Conservation (phyloP, 2,329 filamentous ascomycete species). For the Epichloe sibirici region DNA sequence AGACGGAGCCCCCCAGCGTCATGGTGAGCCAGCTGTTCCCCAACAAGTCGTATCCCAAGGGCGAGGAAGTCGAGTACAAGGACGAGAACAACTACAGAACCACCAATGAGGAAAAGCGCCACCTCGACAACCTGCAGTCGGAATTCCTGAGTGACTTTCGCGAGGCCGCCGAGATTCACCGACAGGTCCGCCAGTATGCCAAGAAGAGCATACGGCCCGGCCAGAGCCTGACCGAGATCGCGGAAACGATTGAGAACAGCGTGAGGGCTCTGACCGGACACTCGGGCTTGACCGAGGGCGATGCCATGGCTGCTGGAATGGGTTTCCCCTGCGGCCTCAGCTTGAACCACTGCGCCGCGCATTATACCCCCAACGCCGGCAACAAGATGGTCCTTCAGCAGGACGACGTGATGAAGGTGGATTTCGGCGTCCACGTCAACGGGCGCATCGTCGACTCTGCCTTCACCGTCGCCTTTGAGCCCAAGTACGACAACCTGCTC, state of each 20-base stretch:
- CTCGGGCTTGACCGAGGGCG: conserved; percentile 63
- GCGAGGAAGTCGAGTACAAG: conserved; percentile 65
- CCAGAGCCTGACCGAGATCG: conserved; percentile 68
- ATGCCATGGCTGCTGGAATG: conserved; percentile 67
- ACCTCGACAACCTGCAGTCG: conserved; percentile 69
- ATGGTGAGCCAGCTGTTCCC: conserved; percentile 61
- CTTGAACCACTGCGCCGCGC: conserved; percentile 74
- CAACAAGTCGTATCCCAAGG: conserved; percentile 58
- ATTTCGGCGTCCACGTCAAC: conserved; percentile 72
- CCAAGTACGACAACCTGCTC: conserved; percentile 62
- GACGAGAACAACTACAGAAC: conserved; percentile 68
- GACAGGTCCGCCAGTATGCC: conserved; percentile 75
- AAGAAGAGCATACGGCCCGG: conserved; percentile 72
- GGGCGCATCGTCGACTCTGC: conserved; percentile 72
- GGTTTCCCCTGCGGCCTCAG: conserved; percentile 78
- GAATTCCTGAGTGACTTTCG: conserved; percentile 74
- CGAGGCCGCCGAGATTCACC: conserved; percentile 77
- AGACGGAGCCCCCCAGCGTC: conserved; percentile 63
- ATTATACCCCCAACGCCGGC: conserved; percentile 78
- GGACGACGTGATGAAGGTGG: conserved; percentile 71
- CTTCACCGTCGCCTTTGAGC: conserved; percentile 68
- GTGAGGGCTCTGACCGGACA: conserved; percentile 69
- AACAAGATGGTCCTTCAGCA: conserved; percentile 64
- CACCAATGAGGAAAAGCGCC: conserved; percentile 71
- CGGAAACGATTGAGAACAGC: conserved; percentile 75